Conservation (phyloP, 179 eudicot species). For the Drosera spatulata region DNA sequence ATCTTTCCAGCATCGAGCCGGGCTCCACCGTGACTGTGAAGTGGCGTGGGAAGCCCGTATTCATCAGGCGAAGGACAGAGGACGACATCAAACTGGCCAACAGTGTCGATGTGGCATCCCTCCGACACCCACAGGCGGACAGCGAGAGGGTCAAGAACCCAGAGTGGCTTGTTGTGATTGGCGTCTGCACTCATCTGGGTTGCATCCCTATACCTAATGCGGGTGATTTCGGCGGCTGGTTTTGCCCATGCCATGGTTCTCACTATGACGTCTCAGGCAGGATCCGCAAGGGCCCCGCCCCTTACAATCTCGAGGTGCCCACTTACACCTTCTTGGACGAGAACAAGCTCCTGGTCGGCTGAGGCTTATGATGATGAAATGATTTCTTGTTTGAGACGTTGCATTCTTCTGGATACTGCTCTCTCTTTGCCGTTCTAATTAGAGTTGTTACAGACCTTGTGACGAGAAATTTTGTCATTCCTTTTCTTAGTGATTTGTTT, state of each 20-base stretch:
- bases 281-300: conserved; percentile 28
- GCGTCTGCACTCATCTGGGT: conserved; percentile 68
- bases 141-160: conserved; percentile 59
- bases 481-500: no score
- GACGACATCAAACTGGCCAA: conserved; percentile 60
- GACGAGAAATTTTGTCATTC: no score
- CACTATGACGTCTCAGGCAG: conserved; percentile 66
- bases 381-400: no score
- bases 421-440: no score
- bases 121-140: conserved; percentile 68
- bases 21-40: neutral
- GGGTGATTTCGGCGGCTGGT: conserved; percentile 67
- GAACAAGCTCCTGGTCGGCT: conserved; percentile 51
- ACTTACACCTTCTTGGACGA: conserved; percentile 68
- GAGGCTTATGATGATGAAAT: conserved; percentile 4
- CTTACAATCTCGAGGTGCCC: conserved; percentile 74
- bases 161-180: conserved; percentile 65
- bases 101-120: conserved; percentile 41
- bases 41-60: conserved; percentile 25
- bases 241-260: conserved; percentile 79
- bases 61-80: conserved; percentile 56
- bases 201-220: conserved; percentile 75
- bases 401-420: no score
- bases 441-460: no score
- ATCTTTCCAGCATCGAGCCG: conserved; percentile 7